A percentile compares a stretch with the other conserved stretches of the same genome.
Conservation (phyloP, 495 filamentous ascomycete genomes). For the Cenococcum geophilum region DNA sequence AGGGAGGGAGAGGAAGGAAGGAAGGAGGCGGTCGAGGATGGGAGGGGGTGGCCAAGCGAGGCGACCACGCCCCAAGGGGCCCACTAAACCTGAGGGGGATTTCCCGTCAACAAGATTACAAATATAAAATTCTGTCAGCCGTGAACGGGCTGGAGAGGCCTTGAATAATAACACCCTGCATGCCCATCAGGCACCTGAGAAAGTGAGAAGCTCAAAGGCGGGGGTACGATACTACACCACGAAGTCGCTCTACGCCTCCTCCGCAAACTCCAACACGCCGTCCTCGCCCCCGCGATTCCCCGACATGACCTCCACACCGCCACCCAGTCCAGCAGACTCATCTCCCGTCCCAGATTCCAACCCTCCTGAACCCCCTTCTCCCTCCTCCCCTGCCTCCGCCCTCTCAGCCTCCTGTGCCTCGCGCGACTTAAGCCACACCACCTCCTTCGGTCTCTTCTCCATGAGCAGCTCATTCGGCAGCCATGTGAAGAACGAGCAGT, state of each 20-base stretch:
- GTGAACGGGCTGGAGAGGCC: too few relatives aligned
- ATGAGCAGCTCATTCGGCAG: conserved; percentile 59
- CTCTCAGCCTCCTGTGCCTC: not conserved
- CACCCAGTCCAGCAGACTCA: not conserved
- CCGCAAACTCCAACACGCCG: not conserved
- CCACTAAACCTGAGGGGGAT: too few relatives aligned
- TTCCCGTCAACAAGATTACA: too few relatives aligned
- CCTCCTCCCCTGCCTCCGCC: not conserved
- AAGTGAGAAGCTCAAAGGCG: too few relatives aligned
- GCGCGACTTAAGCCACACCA: not conserved
- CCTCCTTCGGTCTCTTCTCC: not conserved
- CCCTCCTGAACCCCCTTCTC: not conserved
- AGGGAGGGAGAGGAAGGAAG: too few relatives aligned
- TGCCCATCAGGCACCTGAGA: too few relatives aligned
- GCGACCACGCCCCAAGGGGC: too few relatives aligned
- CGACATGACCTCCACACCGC: not conserved
- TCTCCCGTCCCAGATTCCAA: not conserved
- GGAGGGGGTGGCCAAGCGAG: too few relatives aligned
- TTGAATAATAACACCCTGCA: too few relatives aligned
- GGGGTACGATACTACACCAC: too few relatives aligned
- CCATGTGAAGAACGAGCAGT: conserved; percentile 44
- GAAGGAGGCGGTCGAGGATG: too few relatives aligned
- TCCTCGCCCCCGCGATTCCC: not conserved
- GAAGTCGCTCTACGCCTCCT: not conserved
- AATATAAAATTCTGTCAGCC: too few relatives aligned